Base-by-base conservation (phyloP, 2,329 filamentous ascomycete genomes). In the Elsinoe perseae region DNA sequence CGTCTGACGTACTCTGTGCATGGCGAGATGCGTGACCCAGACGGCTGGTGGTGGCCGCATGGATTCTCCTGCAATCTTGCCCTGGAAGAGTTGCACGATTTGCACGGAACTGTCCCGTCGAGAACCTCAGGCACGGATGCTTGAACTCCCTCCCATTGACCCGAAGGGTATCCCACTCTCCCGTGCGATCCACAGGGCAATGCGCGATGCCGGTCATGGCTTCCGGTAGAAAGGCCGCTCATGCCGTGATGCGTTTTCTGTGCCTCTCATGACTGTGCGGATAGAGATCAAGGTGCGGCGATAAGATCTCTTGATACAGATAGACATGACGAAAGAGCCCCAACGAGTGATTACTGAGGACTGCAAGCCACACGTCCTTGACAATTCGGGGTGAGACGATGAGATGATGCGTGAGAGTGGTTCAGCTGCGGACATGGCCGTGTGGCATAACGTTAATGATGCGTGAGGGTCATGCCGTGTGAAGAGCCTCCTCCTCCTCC, bases 111-210 rank as follows among this genome's bases (percentile, higher is more conserved):
- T 10, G n/a, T 14, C 25, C 6, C 25, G 30, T 50, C 44, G 25
- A 50, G 44, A 50, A 34, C 44, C 44, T 50, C 25, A 50, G 44
- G 44, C 44, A 50, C 44, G 44, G 25, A 20, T 50, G 44, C 25
- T 8, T 32, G 25, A 50, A 36, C 32, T 36, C 32, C 12, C 28
- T 36, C 32, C 32, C 10, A 4, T 36, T 36, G 9, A 9, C 32
- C 3, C 32, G n/a, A n/a, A n/a, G n/a, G n/a, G n/a, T 14, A 36
- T 14, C 32, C 32, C 32, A 36, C 20, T 4, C 40, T 44, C 40
- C 40, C 40, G n/a, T 21, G 40, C 40, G 40, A 44, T 27, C 20
- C 40, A 44, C 40, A 44, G 40, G 40, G 40, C 40, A 44, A 25
- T 20, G 40, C 40, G 44, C 28, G 44, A 50, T 50, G 44, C 44